Conservation (phyloP, 768 basidiomycete genomes). For the Boletus barrowsii region DNA sequence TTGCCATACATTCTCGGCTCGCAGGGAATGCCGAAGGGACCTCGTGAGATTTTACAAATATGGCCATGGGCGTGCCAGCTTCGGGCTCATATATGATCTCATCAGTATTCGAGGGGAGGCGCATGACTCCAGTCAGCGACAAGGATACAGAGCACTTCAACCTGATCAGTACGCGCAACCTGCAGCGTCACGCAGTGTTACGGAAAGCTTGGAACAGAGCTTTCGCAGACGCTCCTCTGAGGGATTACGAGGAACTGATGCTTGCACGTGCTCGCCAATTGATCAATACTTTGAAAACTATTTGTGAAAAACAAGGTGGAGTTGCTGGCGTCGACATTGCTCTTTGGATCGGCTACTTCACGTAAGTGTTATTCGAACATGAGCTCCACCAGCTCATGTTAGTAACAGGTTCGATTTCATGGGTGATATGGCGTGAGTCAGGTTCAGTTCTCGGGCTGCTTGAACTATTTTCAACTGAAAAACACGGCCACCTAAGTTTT, state of each 20-base stretch:
- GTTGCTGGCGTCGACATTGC: constrained; percentile 13
- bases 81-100: constrained; percentile 1
- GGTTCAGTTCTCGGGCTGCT: not conserved
- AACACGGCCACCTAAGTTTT: constrained; percentile 26
- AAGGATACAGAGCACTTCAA: constrained; percentile 10
- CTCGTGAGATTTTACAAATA: constrained; percentile 18
- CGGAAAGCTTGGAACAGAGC: constrained; percentile 33
- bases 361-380: constrained; percentile 9
- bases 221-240: constrained; percentile 27
- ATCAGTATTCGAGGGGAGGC: constrained; percentile 23
- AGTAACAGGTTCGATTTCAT: constrained; percentile 24
- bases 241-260: constrained; percentile 27
- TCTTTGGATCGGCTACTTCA: constrained; percentile 21
- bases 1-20: constrained; percentile 26
- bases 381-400: not conserved
- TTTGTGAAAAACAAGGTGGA: constrained; percentile 12
- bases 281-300: constrained; percentile 7
- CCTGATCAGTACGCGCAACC: constrained; percentile 18
- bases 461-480: not conserved
- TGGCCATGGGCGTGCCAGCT: not conserved
- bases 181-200: constrained; percentile 20
- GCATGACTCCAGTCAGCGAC: constrained; percentile 14
- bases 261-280: constrained; percentile 20
- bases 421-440: constrained; percentile 29
- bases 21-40: constrained; percentile 30